Base-by-base conservation (phyloP, 2,329 filamentous ascomycete genomes). In the Pseudocercospora macadamiae region DNA sequence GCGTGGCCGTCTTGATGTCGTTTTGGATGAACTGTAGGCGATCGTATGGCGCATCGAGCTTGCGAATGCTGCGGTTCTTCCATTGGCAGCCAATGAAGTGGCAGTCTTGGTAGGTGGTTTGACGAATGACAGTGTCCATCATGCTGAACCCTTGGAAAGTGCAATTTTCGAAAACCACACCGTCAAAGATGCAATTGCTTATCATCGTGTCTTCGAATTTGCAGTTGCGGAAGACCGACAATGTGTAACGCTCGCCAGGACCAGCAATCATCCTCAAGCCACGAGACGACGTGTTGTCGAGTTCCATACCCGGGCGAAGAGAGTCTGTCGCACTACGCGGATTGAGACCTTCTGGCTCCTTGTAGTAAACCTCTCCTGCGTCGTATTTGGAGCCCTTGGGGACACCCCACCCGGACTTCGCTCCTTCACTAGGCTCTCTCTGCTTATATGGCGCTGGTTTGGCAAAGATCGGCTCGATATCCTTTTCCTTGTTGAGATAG, bases 321-420 rank as follows among this genome's bases (percentile, higher is more conserved):
- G 63, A 36, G 66, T 64, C 2, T 65, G 64, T 2, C 73, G 52
- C 54, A 73, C 74, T 71, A 69, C 74, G n/a, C 65, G 42, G 42
- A 23, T 28, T 14, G 10, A 45, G 42, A 9, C 23, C 42, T 3
- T 18, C 42, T 6, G 42, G 19, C 1, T 18, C 23, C n/a, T 14
- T 26, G 16, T 25, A 18, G 23, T 47, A 47, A 7, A n/a, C 23
- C 42, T 47, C 42, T 14, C 19, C 42, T n/a, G 8, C 19, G 14
- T 47, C 42, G 23, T 47, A 47, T 10, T 25, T 21, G 26, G 23
- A 47, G 23, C 42, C 42, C 23, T 26, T 47, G 7, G 42, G 42
- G 23, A 26, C 19, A 3, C 42, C 42, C 42, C 42, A 47, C 7
- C 42, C 42, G 9, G 21, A 25, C 1, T 19, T 23, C 4, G 23